Conservation (phyloP, 495 filamentous ascomycete genomes). For the Delitschia confertaspora region DNA sequence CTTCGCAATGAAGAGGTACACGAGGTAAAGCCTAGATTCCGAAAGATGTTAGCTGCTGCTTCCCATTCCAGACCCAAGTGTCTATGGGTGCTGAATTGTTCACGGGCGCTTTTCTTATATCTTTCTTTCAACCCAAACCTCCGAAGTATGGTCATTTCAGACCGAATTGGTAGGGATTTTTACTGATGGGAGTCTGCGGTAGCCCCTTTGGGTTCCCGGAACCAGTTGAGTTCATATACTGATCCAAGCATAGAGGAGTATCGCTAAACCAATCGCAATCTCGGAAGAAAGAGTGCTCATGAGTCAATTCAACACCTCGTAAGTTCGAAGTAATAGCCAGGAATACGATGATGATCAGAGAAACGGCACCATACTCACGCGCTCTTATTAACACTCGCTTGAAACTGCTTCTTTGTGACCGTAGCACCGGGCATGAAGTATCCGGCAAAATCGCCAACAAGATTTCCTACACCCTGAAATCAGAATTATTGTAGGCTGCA, state of each 20-base stretch:
- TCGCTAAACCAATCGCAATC: not conserved
- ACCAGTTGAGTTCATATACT: too few species aligned
- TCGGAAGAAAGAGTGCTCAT: not conserved
- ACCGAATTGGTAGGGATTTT: too few species aligned
- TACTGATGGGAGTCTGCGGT: too few species aligned
- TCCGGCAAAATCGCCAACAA: constrained; percentile 22
- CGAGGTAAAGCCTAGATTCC: constrained; percentile 41
- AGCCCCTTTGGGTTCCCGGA: too few species aligned
- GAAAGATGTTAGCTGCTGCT: not conserved
- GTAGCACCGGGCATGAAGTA: constrained; percentile 24
- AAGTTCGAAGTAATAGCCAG: not conserved
- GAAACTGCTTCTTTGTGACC: constrained; percentile 24
- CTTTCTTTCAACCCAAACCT: not conserved
- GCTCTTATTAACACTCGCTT: constrained; percentile 18
- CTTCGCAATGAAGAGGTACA: constrained; percentile 56
- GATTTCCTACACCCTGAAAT: constrained; percentile 9
- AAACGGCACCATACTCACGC: constrained; percentile 20
- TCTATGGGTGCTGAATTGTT: not conserved
- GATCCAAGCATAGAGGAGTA: too few species aligned
- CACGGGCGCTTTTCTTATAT: not conserved
- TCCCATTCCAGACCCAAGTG: not conserved
- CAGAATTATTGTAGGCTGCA: not conserved
- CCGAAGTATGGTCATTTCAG: too few species aligned
- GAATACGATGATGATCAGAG: not conserved
- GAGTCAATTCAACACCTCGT: not conserved